Percentiles rank a stretch among this genome's conserved stretches.
Evolutionary conservation across 2,329 filamentous ascomycete genomes (phyloP).

Genomic region (Nemania abortiva): DNA sequence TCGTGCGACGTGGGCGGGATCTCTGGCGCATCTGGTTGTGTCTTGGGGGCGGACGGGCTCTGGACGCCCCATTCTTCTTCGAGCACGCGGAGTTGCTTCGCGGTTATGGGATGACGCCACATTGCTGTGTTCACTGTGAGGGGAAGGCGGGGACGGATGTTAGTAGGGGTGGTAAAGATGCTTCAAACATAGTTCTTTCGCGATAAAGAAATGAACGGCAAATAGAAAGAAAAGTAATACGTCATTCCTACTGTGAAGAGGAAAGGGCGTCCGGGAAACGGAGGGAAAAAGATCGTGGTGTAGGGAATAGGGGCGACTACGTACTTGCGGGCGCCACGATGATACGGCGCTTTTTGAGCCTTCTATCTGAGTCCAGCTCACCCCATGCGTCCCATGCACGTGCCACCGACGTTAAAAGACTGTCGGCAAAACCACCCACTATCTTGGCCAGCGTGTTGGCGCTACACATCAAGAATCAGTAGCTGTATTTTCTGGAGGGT

Average conservation of each 20-base stretch:
- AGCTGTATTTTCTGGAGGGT: neutral
- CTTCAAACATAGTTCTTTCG: no score
- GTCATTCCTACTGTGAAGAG: no score
- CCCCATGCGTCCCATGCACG: slow-evolving; percentile 89
- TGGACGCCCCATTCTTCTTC: slow-evolving; percentile 78
- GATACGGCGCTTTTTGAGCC: slow-evolving; percentile 70
- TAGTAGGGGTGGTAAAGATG: neutral
- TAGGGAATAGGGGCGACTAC: slow-evolving; percentile 10
- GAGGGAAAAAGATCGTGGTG: neutral
- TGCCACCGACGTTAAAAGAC: slow-evolving; percentile 78
- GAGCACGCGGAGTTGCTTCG: slow-evolving; percentile 75
- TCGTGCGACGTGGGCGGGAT: slow-evolving; percentile 30
- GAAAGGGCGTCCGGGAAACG: neutral
- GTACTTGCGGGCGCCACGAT: slow-evolving; percentile 71
- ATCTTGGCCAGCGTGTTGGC: slow-evolving; percentile 92
- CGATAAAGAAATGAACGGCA: no score
- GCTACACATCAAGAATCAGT: slow-evolving; percentile 54
- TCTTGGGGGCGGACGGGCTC: slow-evolving; percentile 16
- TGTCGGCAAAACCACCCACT: slow-evolving; percentile 80
- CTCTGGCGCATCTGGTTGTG: slow-evolving; percentile 2
- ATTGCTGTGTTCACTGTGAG: slow-evolving; percentile 88
- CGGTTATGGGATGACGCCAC: slow-evolving; percentile 88
- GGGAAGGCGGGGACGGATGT: slow-evolving; percentile 1
- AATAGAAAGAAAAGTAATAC: no score
- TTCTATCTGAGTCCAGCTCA: slow-evolving; percentile 60